These are phyloP conservation scores for Amauroascus niger DNA, from an alignment of 2,329 filamentous ascomycete genomes.

Conservation along the genomic window DNA sequence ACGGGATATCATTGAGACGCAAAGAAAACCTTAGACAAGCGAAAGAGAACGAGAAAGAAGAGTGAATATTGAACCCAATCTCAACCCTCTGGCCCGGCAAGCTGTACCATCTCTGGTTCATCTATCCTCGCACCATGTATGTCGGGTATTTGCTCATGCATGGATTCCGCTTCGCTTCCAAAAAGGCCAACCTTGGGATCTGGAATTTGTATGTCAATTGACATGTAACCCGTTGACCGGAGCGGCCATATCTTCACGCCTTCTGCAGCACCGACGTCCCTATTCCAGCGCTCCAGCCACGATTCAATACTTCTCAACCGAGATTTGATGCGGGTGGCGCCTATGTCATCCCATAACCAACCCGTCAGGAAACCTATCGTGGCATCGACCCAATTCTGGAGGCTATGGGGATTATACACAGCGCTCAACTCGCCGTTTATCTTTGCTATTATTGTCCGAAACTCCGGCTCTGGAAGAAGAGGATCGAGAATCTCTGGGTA, in stretches of 20 bases:
- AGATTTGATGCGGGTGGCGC: constrained; percentile 64
- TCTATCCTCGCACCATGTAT: constrained; percentile 18
- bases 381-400: constrained; percentile 69
- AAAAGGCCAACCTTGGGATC: constrained; percentile 42
- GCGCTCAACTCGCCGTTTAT: constrained; percentile 67
- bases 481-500: constrained; percentile 95
- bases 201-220: constrained; percentile 43
- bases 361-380: constrained; percentile 73
- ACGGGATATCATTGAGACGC: constrained; percentile 13
- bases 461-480: constrained; percentile 73
- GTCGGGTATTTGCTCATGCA: constrained; percentile 30
- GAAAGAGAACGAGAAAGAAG: background rate
- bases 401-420: constrained; percentile 70
- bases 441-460: constrained; percentile 68
- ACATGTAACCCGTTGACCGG: constrained; percentile 79
- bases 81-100: constrained; percentile 4
- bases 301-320: constrained; percentile 60
- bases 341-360: constrained; percentile 90
- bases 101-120: constrained; percentile 1
- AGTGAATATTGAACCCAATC: background rate
- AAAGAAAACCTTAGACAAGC: background rate
- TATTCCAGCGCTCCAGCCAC: constrained; percentile 84
- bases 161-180: constrained; percentile 29
- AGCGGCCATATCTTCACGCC: constrained; percentile 67
- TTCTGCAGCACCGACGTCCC: constrained; percentile 48